Percentiles rank a stretch among this genome's conserved stretches.
These are phyloP conservation scores for Syzygium oleosum DNA, from an alignment of 345 rosid species.

Conservation along the genomic window DNA sequence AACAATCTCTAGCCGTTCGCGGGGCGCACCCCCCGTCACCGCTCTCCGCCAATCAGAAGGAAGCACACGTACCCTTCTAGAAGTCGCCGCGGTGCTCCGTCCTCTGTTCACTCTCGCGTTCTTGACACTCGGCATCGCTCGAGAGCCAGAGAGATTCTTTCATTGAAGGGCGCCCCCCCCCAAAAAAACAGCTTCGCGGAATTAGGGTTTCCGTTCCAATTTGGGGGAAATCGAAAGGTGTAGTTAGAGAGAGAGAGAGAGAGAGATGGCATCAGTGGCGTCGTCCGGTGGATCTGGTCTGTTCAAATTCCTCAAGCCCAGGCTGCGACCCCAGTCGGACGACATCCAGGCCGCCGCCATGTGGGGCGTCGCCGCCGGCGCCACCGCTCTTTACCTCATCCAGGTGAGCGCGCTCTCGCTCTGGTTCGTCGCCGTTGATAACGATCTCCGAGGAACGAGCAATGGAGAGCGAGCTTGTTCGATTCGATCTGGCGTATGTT, in stretches of 20 bases:
- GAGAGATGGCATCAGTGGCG: slow-evolving; percentile 2
- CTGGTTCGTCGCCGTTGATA: background rate
- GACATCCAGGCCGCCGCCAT: slow-evolving; percentile 67
- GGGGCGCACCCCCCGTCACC: background rate
- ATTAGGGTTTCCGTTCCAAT: background rate
- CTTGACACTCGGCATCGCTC: background rate
- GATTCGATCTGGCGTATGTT: background rate
- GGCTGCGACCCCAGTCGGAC: slow-evolving; percentile 40
- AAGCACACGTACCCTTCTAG: background rate
- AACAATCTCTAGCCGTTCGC: background rate
- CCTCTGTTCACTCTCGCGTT: background rate
- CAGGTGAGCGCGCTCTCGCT: slow-evolving; percentile 39
- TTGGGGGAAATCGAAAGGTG: background rate
- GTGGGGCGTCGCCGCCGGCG: slow-evolving; percentile 81
- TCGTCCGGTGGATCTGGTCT: slow-evolving; percentile 24
- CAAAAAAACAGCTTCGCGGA: background rate
- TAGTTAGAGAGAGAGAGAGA: background rate
- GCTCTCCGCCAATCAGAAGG: background rate
- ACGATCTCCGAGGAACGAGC: background rate
- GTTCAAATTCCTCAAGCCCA: slow-evolving; percentile 42
- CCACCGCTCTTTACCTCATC: slow-evolving; percentile 60
- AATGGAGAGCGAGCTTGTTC: background rate
- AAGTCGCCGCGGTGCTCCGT: background rate
- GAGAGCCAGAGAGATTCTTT: background rate
- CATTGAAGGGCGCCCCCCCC: background rate